Base-by-base conservation (phyloP, 257 asterid species). In the Solanum gandarillasii region DNA sequence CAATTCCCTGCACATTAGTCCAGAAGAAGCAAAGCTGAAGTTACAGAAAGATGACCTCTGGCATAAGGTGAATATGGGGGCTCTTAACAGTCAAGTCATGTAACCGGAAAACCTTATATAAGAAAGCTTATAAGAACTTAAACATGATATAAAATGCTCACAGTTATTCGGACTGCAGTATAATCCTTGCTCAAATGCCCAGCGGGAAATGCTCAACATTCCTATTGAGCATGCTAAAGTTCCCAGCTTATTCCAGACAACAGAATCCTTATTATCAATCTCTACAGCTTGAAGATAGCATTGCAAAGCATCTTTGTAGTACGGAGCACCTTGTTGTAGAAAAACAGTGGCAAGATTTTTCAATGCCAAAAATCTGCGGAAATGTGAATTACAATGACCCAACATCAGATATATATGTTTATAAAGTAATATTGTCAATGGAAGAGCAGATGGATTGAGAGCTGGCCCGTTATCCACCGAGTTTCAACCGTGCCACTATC, bases 171-270 rank as follows among this genome's bases (percentile, higher is more conserved):
- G 99, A 91, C 99, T 97, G 95, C 99, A 95, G 89, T 90, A 86
- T 82, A 97, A 92, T 86, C 99, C 99, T 90, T 97, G 99, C 89
- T 97, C 99, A 89, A 97, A 97, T 86, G 99, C 99, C 99, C 99
- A 97, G 36, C 99, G 99, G 25, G 99, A 94, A 88, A 95, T 94
- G 93, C 95, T 95, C 89, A 95, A 92, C 73, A 93, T 93, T 84
- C 99, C 99, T 98, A 97, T 95, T 87, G 99, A 95, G 95, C 99
- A 97, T 87, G 99, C 89, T 79, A 97, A 90, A 52, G 99, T 95
- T 88, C 99, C 99, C 91, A 97, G 92, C 89, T 97, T 97, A 91
- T 95, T 97, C 99, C 99, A 97, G 89, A 95, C 90, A 90, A 97
- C 99, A 87, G 96, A 92, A 91, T 97, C 99, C 88, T 94, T 95